Conservation (phyloP, 352 stramenopile genomes). For the Pythium phragmitis region DNA sequence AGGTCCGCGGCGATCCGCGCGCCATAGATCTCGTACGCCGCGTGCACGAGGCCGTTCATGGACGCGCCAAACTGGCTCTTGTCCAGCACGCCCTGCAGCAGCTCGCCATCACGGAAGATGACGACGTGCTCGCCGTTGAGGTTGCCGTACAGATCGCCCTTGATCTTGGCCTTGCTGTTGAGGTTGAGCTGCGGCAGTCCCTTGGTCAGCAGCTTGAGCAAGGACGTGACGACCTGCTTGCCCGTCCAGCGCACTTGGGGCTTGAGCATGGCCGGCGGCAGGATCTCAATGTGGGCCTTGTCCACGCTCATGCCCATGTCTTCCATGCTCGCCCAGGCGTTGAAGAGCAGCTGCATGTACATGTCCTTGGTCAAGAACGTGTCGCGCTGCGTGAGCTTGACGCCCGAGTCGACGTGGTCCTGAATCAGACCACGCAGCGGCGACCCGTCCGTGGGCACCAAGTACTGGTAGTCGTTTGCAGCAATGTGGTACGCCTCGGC, state of each 20-base stretch:
- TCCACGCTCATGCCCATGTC: constrained; percentile 88
- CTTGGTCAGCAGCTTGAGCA: constrained; percentile 94
- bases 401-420: constrained; percentile 98
- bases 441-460: constrained; percentile 97
- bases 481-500: constrained; percentile 98
- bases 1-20: constrained; percentile 80
- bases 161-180: constrained; percentile 97
- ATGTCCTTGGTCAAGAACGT: constrained; percentile 98
- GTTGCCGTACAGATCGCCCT: constrained; percentile 93
- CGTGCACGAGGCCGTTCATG: constrained; percentile 98
- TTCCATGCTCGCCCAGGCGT: constrained; percentile 94
- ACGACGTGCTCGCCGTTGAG: constrained; percentile 96
- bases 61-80: constrained; percentile 98
- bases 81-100: constrained; percentile 97
- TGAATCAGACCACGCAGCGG: constrained; percentile 99
- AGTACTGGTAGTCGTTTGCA: constrained; percentile 97
- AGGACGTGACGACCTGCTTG: constrained; percentile 98
- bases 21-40: constrained; percentile 92
- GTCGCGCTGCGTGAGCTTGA: constrained; percentile 98
- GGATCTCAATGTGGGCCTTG: constrained; percentile 91
- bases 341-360: constrained; percentile 98
- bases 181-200: constrained; percentile 89
- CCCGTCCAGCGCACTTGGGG: constrained; percentile 97
- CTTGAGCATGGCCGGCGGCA: constrained; percentile 98
- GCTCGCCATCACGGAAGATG: constrained; percentile 94